phyloP scores from a whole-genome alignment of 331 rosid species.

The Pyracantha coccinea region DNA sequence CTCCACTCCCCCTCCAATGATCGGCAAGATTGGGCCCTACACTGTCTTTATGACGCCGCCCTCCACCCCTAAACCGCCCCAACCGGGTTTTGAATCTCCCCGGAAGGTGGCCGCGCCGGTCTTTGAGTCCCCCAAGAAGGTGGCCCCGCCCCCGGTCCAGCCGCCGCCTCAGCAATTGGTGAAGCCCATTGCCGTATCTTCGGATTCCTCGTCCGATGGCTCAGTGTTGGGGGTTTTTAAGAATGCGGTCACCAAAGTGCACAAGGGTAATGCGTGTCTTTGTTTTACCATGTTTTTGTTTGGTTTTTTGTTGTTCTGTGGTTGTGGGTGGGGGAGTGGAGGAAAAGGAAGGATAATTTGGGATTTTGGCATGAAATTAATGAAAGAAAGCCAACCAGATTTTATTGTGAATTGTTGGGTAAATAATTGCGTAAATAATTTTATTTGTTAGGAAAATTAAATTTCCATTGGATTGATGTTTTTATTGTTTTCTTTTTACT shows the following conservation, averaged over 20 bases:
- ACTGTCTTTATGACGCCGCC: slow-evolving; percentile 98
- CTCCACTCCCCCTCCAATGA: slow-evolving; percentile 79
- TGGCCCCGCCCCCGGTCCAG: slow-evolving; percentile 29
- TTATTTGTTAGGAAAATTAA: not conserved
- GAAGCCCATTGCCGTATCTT: slow-evolving; percentile 24
- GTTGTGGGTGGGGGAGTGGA: too few species aligned
- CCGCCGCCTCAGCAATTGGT: slow-evolving; percentile 81
- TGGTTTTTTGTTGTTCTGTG: too few species aligned
- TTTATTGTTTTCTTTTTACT: not conserved
- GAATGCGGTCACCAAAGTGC: slow-evolving; percentile 74
- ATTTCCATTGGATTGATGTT: not conserved
- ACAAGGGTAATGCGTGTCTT: slow-evolving; percentile 41
- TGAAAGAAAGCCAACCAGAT: not conserved
- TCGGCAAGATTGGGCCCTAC: slow-evolving; percentile 96
- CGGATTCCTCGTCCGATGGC: slow-evolving; percentile 24
- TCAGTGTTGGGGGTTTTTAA: slow-evolving; percentile 55
- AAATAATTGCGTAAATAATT: not conserved
- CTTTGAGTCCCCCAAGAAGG: slow-evolving; percentile 60
- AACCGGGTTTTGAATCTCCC: not conserved
- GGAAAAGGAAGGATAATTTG: not conserved
- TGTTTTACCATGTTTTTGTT: not conserved
- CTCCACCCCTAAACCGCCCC: slow-evolving; percentile 57
- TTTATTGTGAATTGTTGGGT: not conserved
- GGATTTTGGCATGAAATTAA: not conserved
- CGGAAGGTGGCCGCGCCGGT: not conserved